These are phyloP conservation scores for Cytospora chrysosperma DNA, from an alignment of 2,329 filamentous ascomycete genomes.

Conservation along the genomic window DNA sequence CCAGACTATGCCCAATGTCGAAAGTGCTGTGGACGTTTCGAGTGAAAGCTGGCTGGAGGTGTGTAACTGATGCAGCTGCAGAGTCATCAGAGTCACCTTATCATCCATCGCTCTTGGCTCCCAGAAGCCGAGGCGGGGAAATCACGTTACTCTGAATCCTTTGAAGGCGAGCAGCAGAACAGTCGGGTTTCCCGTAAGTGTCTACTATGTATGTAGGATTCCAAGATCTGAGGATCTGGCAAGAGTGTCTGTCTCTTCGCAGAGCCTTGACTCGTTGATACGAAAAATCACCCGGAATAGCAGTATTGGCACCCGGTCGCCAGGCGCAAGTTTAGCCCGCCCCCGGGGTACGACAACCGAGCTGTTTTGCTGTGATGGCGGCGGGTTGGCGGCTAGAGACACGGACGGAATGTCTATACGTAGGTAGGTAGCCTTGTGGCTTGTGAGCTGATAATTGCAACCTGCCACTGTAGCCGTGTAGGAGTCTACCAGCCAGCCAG, in stretches of 20 bases:
- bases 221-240: not conserved
- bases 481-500: too few relatives aligned
- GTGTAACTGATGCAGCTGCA: constrained; percentile 15
- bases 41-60: not conserved
- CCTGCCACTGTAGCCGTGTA: not conserved
- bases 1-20: constrained; percentile 10
- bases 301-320: too few relatives aligned
- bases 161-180: not conserved
- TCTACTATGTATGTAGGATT: constrained; percentile 11
- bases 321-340: not conserved
- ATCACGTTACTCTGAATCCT: not conserved
- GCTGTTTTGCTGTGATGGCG: not conserved
- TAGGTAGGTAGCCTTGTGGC: not conserved
- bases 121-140: constrained; percentile 1
- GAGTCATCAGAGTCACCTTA: constrained; percentile 16
- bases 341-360: not conserved
- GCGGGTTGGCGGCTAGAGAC: not conserved
- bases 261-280: not conserved
- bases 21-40: constrained; percentile 15
- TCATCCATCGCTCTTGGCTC: constrained; percentile 3
- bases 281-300: not conserved
- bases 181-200: not conserved
- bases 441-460: not conserved
- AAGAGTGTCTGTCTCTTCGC: not conserved
- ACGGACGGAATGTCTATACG: too few relatives aligned